Evolutionary conservation across 768 basidiomycete genomes (phyloP).

Genomic region (Cubamyces sp.): DNA sequence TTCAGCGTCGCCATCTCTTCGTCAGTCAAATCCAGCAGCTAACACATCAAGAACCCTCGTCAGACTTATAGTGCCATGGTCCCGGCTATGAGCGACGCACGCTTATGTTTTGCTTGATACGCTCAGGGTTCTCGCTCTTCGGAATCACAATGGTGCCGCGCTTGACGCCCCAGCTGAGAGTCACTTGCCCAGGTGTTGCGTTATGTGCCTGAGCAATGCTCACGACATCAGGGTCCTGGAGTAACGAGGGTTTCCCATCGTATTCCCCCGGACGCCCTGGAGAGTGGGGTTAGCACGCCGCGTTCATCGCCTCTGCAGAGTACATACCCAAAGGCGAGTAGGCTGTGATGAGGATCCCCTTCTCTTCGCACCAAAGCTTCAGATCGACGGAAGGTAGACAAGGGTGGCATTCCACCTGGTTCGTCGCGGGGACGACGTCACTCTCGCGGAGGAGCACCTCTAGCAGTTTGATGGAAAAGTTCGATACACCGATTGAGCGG

Average conservation of each 20-base stretch:
- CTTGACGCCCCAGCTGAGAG: constrained; percentile 62
- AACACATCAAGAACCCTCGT: constrained; percentile 18
- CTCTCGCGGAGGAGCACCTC: constrained; percentile 42
- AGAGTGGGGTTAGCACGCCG: constrained; percentile 18
- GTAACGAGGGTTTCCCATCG: constrained; percentile 32
- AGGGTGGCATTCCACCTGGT: constrained; percentile 52
- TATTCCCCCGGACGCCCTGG: constrained; percentile 40
- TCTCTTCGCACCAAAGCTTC: constrained; percentile 48
- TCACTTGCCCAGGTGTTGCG: constrained; percentile 52
- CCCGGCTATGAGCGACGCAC: constrained; percentile 28
- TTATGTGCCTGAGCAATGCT: constrained; percentile 40
- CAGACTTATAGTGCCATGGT: no score
- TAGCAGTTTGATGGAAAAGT: constrained; percentile 54
- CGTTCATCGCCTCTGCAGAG: constrained; percentile 3
- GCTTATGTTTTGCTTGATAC: constrained; percentile 56
- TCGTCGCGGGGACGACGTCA: constrained; percentile 49
- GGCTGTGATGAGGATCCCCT: constrained; percentile 53
- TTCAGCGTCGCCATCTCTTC: constrained; percentile 64
- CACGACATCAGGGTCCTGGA: constrained; percentile 37
- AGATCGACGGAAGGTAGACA: constrained; percentile 56
- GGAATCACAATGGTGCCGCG: constrained; percentile 57
- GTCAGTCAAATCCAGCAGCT: constrained; percentile 63
- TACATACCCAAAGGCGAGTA: constrained; percentile 52
- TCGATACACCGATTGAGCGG: constrained; percentile 58
- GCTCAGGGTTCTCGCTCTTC: constrained; percentile 49